Percentiles rank a stretch among this genome's conserved stretches.
Evolutionary conservation across 768 basidiomycete genomes (phyloP).

Genomic region (Termitomyces sp.): DNA sequence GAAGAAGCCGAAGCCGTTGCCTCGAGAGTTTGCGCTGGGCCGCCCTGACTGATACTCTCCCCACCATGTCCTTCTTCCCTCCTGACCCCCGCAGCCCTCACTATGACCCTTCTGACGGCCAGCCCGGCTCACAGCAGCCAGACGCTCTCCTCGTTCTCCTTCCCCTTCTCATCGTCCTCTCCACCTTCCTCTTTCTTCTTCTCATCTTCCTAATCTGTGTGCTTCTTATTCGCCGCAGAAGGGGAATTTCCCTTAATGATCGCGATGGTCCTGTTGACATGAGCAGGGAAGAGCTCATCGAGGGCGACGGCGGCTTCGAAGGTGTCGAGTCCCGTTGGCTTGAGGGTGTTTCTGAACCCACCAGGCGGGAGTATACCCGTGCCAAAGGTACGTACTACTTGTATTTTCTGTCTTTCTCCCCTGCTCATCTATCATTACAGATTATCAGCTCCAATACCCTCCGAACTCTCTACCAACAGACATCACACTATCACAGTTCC

Average conservation of each 20-base stretch:
- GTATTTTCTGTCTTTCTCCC: conserved; percentile 6
- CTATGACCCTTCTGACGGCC: conserved; percentile 23
- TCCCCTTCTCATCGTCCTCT: conserved; percentile 90
- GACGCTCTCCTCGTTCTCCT: conserved; percentile 85
- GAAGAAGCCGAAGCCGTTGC: conserved; percentile 8
- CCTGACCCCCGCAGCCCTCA: neutral
- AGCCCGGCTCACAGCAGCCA: conserved; percentile 29
- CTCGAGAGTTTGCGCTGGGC: too few relatives aligned
- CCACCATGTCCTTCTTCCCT: conserved; percentile 9
- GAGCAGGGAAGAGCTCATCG: conserved; percentile 85
- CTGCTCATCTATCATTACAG: conserved; percentile 32
- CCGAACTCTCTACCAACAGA: conserved; percentile 97
- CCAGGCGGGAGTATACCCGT: conserved; percentile 68
- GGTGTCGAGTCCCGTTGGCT: conserved; percentile 93
- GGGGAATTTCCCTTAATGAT: conserved; percentile 79
- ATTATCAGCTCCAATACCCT: conserved; percentile 82
- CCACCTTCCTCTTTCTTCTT: conserved; percentile 89
- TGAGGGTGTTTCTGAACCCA: conserved; percentile 68
- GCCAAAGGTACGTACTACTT: conserved; percentile 69
- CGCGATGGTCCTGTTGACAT: conserved; percentile 91
- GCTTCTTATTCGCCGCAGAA: conserved; percentile 73
- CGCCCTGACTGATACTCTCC: neutral
- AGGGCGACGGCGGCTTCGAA: conserved; percentile 91
- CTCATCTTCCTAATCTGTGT: conserved; percentile 89
- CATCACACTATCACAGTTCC: conserved; percentile 97